A percentile compares a stretch with the other conserved stretches of the same genome.
phyloP scores from a whole-genome alignment of 2,329 filamentous ascomycete species.

The Fusarium penzigii region DNA sequence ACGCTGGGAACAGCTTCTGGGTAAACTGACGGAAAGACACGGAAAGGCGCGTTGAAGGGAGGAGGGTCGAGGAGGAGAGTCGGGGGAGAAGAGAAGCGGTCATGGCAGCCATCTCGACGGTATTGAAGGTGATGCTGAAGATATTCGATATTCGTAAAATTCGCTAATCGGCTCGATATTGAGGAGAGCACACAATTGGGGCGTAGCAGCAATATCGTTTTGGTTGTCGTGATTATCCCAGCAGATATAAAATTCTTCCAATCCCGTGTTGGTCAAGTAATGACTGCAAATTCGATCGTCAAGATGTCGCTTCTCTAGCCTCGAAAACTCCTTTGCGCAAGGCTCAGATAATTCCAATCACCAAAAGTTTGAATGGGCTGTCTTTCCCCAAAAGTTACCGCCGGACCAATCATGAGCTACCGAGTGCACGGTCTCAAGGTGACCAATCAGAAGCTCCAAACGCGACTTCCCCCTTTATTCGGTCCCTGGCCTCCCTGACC shows the following conservation, averaged over 20 bases:
- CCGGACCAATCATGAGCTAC: conserved; percentile 34
- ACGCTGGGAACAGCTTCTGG: conserved; percentile 51
- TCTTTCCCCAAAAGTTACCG: conserved; percentile 26
- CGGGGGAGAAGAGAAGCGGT: conserved; percentile 56
- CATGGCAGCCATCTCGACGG: conserved; percentile 46
- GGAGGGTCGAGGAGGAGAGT: conserved; percentile 44
- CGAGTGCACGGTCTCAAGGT: conserved; percentile 28
- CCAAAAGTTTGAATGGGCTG: conserved; percentile 35
- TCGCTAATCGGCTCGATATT: conserved; percentile 8
- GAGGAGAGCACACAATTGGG: conserved; percentile 1
- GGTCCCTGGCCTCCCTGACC: conserved; percentile 37
- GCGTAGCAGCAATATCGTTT: background rate
- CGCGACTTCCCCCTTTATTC: conserved; percentile 46
- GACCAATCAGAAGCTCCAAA: conserved; percentile 34
- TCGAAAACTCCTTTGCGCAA: conserved; percentile 24
- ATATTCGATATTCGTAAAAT: conserved; percentile 10
- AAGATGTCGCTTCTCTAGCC: conserved; percentile 15
- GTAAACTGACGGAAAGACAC: conserved; percentile 49
- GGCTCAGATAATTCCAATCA: conserved; percentile 21
- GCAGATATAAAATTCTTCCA: background rate
- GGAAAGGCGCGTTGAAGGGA: conserved; percentile 44
- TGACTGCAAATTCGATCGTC: conserved; percentile 14
- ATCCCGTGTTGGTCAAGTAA: conserved; percentile 8
- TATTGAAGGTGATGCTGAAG: conserved; percentile 7
- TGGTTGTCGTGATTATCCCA: background rate